Evolutionary conservation across 2,329 filamentous ascomycete species (phyloP), one percentile per base, ranked within the genome.

Genomic region (Scopulariopsis brevicaulis): DNA sequence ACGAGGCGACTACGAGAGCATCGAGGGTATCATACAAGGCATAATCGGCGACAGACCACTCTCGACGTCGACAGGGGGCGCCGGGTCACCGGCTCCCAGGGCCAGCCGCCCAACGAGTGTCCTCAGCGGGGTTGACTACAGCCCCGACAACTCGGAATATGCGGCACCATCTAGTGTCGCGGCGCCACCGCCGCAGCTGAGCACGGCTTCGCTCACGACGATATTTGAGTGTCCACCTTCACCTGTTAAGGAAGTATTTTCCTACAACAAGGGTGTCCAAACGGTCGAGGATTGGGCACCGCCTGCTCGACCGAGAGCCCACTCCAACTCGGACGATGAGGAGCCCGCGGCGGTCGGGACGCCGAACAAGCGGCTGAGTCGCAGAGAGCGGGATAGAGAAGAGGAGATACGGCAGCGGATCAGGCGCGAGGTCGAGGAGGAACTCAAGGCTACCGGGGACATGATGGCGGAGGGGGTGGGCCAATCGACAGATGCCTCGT

Each of bases 261-360:
- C 91, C 57, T 99, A 99, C 77, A 97, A 89, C 78, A 97, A 96
- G 75, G 92, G 86, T 58, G 91, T 97, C 24, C 95, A 99, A 72
- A 96, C 94, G 18, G 84, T 87, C 24, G 87, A 90, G 65, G 84
- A 86, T 62, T 89, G 89, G 83, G 76, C 78, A 20, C 75, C 77
- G 59, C 74, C 80, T 32, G 74, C 78, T 37, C 76, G 78, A 35
- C 73, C 79, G 1, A 77, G 79, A 55, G 78, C 77, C 3, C 76
- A 78, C 54, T 79, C 83, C 10, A 79, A 82, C 25, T 85, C 84
- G 18, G 86, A 91, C 34, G 77, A 79, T 34, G 86, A 87, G 24
- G 82, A 83, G 46, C 68, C 73, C 11, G 79, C 79, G 51, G 75
- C 76, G 15, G 77, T 78, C 37, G 76, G 81, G 43, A 82, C 81